A percentile compares a stretch with the other conserved stretches of the same genome.
phyloP scores from a whole-genome alignment of 2,329 filamentous ascomycete genomes.

The Penicillium hesseltinei region DNA sequence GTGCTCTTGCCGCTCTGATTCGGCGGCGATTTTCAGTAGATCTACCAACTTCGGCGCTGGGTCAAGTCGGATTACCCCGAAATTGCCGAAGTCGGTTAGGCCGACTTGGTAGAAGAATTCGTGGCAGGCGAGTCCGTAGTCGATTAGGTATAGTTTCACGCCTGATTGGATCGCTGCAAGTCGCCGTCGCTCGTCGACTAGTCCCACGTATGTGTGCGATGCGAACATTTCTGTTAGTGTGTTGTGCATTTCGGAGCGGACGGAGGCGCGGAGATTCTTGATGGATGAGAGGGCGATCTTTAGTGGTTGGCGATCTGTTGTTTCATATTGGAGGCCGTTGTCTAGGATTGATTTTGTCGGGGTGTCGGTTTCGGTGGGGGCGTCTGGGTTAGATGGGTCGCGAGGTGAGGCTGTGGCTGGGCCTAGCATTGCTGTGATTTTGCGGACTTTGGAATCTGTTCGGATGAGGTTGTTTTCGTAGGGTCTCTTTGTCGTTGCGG shows the following conservation, averaged over 20 bases:
- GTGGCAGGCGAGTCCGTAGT: conserved; percentile 81
- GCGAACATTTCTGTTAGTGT: conserved; percentile 84
- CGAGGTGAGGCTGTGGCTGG: conserved; percentile 39
- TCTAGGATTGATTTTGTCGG: conserved; percentile 22
- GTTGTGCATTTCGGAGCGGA: conserved; percentile 78
- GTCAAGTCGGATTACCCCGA: conserved; percentile 76
- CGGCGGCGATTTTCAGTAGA: conserved; percentile 70
- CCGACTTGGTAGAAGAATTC: conserved; percentile 97
- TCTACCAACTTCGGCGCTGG: conserved; percentile 70
- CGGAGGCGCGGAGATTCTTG: conserved; percentile 76
- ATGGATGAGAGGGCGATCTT: conserved; percentile 77
- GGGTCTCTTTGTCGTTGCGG: conserved; percentile 50
- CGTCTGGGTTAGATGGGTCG: conserved; percentile 26
- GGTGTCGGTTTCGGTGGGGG: conserved; percentile 36
- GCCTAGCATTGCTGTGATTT: conserved; percentile 96
- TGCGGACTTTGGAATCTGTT: conserved; percentile 82
- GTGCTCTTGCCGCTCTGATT: conserved; percentile 61
- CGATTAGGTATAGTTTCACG: conserved; percentile 85
- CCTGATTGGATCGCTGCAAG: conserved; percentile 92
- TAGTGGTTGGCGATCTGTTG: conserved; percentile 65
- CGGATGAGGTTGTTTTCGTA: conserved; percentile 87
- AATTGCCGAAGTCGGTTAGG: conserved; percentile 93
- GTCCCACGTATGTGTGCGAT: conserved; percentile 85
- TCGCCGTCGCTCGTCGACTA: conserved; percentile 82
- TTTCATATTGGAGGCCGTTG: conserved; percentile 68